Evolutionary conservation across 352 stramenopile species (phyloP), one percentile per base, ranked within the genome.

Genomic region (Pythium diclinum): DNA sequence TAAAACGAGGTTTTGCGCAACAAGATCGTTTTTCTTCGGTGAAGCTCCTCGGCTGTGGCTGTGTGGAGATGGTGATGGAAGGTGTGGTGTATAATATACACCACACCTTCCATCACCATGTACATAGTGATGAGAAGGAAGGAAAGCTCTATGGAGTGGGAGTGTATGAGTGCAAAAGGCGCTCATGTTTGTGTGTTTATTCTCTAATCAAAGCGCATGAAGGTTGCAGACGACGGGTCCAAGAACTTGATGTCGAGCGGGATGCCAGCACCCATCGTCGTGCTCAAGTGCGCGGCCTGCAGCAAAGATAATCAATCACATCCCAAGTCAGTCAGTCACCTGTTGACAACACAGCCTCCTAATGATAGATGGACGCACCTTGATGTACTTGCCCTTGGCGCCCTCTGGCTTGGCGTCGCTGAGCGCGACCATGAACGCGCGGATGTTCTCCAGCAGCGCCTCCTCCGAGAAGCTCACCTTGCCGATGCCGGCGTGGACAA

Each of bases 321-420:
- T 2, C 23, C 4, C 36, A 16, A 54, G 11, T 13, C 6, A 19
- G 47, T 54, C 21, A 47, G 17, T 23, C 5, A 3, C 13, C 21
- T 33, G 21, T 23, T 9, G 6, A 48, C 40, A 10, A 53, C 11
- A 17, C n/a, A 11, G 46, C 19, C 16, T 8, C 6, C 6, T 25
- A 51, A 1, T 10, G 16, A 6, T 23, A 28, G 6, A 25, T 69
- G 8, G 54, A 36, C 57, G 32, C 21, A 63, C 57, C 76, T 92
- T 96, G 64, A 98, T 96, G 81, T 97, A 98, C 68, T 95, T 97
- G 69, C 92, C 92, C 82, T 97, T 98, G 63, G 91, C 89, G 17
- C 87, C 91, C 51, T 97, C 90, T 14, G 92, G 92, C 77, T 98
- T 98, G 68, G 87, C 85, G 58, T 97, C 88, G 46, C 77, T 83